Percentiles rank a stretch among this genome's conserved stretches.
Evolutionary conservation across 2,329 filamentous ascomycete genomes (phyloP).

Genomic region (Metarhizium sp.): DNA sequence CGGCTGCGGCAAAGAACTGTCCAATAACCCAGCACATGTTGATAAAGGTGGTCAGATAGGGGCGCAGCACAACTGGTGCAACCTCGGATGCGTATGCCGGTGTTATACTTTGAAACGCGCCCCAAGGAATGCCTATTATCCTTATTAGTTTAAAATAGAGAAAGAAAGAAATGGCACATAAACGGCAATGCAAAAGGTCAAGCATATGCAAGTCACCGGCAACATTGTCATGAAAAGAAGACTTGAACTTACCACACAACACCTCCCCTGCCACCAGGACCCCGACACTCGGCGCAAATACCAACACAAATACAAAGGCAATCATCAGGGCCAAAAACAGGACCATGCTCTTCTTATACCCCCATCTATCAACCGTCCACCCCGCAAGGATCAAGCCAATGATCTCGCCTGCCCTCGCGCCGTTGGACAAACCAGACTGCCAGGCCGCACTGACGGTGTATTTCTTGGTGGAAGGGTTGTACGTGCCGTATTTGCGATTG

Average conservation of each 20-base stretch:
- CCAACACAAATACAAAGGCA: slow-evolving; percentile 41
- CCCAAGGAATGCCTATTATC: slow-evolving; percentile 39
- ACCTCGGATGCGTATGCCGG: slow-evolving; percentile 46
- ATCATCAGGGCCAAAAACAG: slow-evolving; percentile 35
- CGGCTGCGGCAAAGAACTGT: slow-evolving; percentile 39
- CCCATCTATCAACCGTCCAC: slow-evolving; percentile 38
- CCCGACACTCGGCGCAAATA: slow-evolving; percentile 39
- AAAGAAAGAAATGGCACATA: no score
- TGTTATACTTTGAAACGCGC: slow-evolving; percentile 41
- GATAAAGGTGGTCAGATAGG: slow-evolving; percentile 44
- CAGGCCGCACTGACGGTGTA: slow-evolving; percentile 44
- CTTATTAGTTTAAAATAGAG: neutral
- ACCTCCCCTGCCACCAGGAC: slow-evolving; percentile 40
- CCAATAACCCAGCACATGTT: slow-evolving; percentile 51
- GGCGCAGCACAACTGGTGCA: slow-evolving; percentile 36
- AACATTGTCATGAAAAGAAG: no score
- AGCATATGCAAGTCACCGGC: no score
- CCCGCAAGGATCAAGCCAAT: slow-evolving; percentile 46
- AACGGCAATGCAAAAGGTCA: no score
- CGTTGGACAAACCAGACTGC: slow-evolving; percentile 48
- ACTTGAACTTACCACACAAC: slow-evolving; percentile 21
- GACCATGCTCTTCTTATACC: slow-evolving; percentile 41
- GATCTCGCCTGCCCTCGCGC: slow-evolving; percentile 43
- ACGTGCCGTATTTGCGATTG: slow-evolving; percentile 35
- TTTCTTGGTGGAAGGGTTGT: slow-evolving; percentile 20